Evolutionary conservation across 2,329 filamentous ascomycete genomes (phyloP).

Genomic region (Ophiostoma sp.): DNA sequence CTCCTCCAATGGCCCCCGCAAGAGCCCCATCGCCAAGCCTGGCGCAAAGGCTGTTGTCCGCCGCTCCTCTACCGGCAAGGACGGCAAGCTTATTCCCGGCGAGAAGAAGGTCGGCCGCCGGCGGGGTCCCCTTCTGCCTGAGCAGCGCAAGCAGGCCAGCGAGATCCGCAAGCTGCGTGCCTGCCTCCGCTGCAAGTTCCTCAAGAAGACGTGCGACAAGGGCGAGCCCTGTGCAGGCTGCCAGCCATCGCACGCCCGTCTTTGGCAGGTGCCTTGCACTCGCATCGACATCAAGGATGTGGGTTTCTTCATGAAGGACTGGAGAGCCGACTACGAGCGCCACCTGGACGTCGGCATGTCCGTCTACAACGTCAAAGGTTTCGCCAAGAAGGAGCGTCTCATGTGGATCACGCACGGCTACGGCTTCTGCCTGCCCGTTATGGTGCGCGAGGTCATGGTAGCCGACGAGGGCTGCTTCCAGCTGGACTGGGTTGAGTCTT

Average conservation of each 20-base stretch:
- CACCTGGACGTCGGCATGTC: conserved; percentile 83
- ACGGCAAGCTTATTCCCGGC: conserved; percentile 59
- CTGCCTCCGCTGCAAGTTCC: conserved; percentile 92
- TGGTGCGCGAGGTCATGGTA: conserved; percentile 89
- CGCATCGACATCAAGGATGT: conserved; percentile 99
- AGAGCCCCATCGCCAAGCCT: conserved; percentile 74
- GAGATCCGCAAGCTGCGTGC: conserved; percentile 94
- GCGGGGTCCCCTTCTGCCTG: conserved; percentile 81
- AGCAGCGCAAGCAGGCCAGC: conserved; percentile 92
- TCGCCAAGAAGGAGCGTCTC: conserved; percentile 58
- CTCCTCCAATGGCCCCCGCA: conserved; percentile 60
- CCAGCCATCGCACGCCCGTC: conserved; percentile 86
- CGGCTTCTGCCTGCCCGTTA: conserved; percentile 85
- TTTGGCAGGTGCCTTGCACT: conserved; percentile 97
- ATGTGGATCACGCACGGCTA: conserved; percentile 97
- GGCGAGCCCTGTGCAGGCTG: conserved; percentile 93
- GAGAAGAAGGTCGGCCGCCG: conserved; percentile 93
- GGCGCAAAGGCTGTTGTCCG: conserved; percentile 73
- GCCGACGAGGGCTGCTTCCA: conserved; percentile 88
- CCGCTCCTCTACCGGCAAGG: conserved; percentile 67
- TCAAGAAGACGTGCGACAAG: conserved; percentile 99
- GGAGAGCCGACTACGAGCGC: conserved; percentile 93
- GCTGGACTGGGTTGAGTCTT: conserved; percentile 87
- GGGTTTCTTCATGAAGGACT: conserved; percentile 98
- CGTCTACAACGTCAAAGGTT: conserved; percentile 90